These are phyloP conservation scores for Leucoagaricus sp. DNA, from an alignment of 1,284 basidiomycete genomes.

Conservation along the genomic window DNA sequence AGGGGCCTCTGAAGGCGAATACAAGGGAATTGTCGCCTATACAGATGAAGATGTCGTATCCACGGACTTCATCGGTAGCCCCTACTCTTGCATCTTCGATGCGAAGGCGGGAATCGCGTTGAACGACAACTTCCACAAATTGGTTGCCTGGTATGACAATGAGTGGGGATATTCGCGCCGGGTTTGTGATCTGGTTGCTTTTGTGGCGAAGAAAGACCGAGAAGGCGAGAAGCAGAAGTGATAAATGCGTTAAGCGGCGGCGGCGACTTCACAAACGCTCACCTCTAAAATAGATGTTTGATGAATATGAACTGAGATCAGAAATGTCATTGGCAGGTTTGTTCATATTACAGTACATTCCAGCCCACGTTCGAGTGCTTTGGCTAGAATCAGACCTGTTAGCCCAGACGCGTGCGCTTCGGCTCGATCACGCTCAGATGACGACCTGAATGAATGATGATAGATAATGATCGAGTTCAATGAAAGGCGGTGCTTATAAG, in stretches of 20 bases:
- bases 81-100: constrained; percentile 86
- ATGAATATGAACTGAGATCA: neutral
- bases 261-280: neutral
- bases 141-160: constrained; percentile 96
- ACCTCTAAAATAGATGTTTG: neutral
- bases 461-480: neutral
- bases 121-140: constrained; percentile 94
- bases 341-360: neutral
- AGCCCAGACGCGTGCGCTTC: neutral
- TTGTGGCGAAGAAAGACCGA: constrained; percentile 76
- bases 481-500: neutral
- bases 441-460: too few species aligned
- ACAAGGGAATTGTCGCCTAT: constrained; percentile 90
- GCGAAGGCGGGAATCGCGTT: constrained; percentile 92
- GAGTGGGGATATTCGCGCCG: constrained; percentile 97
- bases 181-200: constrained; percentile 89
- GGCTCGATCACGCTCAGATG: neutral
- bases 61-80: constrained; percentile 88
- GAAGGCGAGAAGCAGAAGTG: constrained; percentile 11
- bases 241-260: neutral
- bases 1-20: constrained; percentile 72
- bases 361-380: neutral
- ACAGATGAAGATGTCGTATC: constrained; percentile 96
- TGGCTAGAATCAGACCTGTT: neutral
- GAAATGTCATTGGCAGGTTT: neutral